These are phyloP conservation scores for Puya raimondii DNA, from an alignment of 176 grass and related monocot species.

Conservation along the genomic window DNA sequence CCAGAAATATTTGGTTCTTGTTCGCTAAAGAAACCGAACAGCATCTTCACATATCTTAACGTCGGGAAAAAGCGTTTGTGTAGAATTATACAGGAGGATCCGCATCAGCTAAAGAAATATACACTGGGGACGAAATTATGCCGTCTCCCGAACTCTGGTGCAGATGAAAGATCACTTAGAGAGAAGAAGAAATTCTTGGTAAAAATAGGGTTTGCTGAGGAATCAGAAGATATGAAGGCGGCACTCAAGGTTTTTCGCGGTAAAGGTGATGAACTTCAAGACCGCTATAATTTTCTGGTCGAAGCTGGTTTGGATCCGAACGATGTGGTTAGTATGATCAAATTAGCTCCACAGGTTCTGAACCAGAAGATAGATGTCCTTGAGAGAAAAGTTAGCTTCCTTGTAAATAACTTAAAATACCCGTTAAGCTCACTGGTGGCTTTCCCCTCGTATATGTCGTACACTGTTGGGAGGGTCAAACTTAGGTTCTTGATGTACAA, in stretches of 20 bases:
- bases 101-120: conserved; percentile 32
- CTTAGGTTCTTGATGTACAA: conserved; percentile 47
- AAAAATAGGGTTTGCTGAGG: conserved; percentile 41
- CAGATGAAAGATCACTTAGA: conserved; percentile 22
- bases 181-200: conserved; percentile 41
- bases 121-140: conserved; percentile 33
- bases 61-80: conserved; percentile 35
- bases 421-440: conserved; percentile 34
- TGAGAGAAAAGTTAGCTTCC: conserved; percentile 42
- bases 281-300: conserved; percentile 45
- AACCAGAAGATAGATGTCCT: conserved; percentile 49
- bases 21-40: conserved; percentile 34
- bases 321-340: conserved; percentile 45
- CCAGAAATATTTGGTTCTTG: conserved; percentile 33
- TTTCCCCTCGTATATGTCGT: conserved; percentile 41
- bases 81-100: conserved; percentile 43
- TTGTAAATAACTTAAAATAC: conserved; percentile 37
- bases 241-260: conserved; percentile 46
- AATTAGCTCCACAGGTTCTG: conserved; percentile 36
- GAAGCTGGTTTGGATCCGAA: conserved; percentile 32
- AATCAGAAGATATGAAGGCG: conserved; percentile 42
- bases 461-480: conserved; percentile 39
- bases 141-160: conserved; percentile 23
- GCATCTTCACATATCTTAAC: conserved; percentile 31
- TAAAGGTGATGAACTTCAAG: conserved; percentile 52